Evolutionary conservation across 208 protist species (phyloP), one percentile per base, ranked within the genome.

Genomic region (Leishmania martiniquensis): DNA sequence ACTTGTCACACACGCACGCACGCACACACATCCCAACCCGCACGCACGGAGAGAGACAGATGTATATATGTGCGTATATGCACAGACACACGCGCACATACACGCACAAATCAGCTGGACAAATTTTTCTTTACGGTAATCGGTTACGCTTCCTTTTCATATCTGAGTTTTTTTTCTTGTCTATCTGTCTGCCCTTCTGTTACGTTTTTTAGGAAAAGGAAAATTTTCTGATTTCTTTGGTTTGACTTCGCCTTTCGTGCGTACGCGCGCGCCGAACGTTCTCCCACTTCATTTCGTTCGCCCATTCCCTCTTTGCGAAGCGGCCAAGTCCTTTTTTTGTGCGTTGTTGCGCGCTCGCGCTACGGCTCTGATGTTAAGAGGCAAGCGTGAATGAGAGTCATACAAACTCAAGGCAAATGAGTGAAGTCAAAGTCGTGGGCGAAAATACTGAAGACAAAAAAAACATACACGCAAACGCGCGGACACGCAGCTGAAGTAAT

Each of bases 401-500:
- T 57, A 72, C 49, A 20, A 32, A 44, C 47, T 29, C 49, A 44
- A 72, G 37, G 32, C 15, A 42, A 60, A 62, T 45, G 63, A 9
- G 47, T 54, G 13, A 62, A 60, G 22, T 51, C 49, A 60, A 74
- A 60, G 20, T 57, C 12, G 7, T 55, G 51, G 37, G 45, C 10
- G 37, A 34, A 74, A 32, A 59, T 32, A 57, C 52, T n/a, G 47
- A 37, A 63, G n/a, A 29, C 15, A 74, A 32, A 60, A 34, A 39
- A 20, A 47, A 9, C n/a, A n/a, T n/a, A 34, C 70, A 74, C 51
- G 49, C 29, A 42, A 29, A 47, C 70, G 29, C 39, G 47, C 34
- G 45, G 20, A 55, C 45, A 74, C 45, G 20, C 29, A 74, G 52
- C 70, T 62, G 52, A 60, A 44, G 69, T 34, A 60, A 74, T 17